A percentile compares a stretch with the other conserved stretches of the same genome.
These are phyloP conservation scores for Calamus simplicifolius DNA, from an alignment of 176 grass and related monocot genomes.

Conservation along the genomic window DNA sequence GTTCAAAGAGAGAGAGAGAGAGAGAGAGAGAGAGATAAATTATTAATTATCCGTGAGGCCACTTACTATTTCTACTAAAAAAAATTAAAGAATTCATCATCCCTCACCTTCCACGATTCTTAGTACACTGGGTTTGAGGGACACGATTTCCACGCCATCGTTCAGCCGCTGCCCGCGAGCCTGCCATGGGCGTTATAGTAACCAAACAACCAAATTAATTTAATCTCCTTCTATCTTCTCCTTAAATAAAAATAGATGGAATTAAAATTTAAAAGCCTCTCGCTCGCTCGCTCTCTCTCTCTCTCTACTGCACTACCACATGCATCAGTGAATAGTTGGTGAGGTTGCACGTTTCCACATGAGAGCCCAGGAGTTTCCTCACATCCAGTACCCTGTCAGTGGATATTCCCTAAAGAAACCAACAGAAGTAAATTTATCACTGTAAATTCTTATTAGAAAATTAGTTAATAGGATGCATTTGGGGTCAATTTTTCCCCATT, in stretches of 20 bases:
- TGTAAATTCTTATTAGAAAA: no score
- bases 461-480: no score
- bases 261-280: no score
- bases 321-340: conserved; percentile 90
- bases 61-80: no score
- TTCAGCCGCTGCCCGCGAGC: conserved; percentile 55
- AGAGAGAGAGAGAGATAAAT: no score
- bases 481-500: no score
- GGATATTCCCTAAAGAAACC: conserved; percentile 57
- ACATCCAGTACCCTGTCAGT: conserved; percentile 88
- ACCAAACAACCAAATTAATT: neutral
- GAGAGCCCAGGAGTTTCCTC: conserved; percentile 61
- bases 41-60: no score
- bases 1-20: no score
- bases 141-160: conserved; percentile 68
- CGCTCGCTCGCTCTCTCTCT: neutral
- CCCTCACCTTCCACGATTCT: conserved; percentile 61
- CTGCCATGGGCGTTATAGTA: conserved; percentile 26
- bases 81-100: no score
- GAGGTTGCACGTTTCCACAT: conserved; percentile 82
- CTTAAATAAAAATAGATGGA: no score
- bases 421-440: neutral
- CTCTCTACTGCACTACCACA: conserved; percentile 34
- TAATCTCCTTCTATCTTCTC: neutral
- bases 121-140: conserved; percentile 65